phyloP scores from a whole-genome alignment of 495 filamentous ascomycete genomes.

The Delitschia confertaspora region DNA sequence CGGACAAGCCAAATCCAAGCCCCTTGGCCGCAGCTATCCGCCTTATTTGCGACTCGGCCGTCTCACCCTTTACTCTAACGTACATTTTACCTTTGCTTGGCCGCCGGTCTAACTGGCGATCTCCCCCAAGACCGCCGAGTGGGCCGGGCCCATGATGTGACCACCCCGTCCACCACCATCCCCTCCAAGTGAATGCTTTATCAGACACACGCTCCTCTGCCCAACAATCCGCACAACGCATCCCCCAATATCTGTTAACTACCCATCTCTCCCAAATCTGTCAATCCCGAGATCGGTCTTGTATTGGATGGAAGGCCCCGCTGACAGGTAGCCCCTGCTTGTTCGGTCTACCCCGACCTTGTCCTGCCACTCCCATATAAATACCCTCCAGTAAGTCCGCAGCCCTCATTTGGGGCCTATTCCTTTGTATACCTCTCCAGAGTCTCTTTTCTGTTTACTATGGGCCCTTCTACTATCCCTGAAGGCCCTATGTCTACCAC shows the following conservation, averaged over 20 bases:
- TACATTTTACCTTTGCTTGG: too few relatives aligned
- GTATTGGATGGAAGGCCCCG: too few relatives aligned
- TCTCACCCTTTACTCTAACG: too few relatives aligned
- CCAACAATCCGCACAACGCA: not conserved
- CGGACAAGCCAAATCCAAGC: too few relatives aligned
- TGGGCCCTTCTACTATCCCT: conserved; percentile 37
- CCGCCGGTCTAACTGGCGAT: too few relatives aligned
- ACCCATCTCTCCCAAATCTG: not conserved
- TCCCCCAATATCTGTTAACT: conserved; percentile 3
- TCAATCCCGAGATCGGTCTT: not conserved
- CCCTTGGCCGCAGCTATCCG: too few relatives aligned
- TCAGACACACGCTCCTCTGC: not conserved
- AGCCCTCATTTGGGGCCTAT: not conserved
- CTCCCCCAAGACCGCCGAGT: not conserved
- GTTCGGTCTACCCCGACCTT: too few relatives aligned
- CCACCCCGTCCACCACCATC: not conserved
- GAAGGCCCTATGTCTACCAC: conserved; percentile 33
- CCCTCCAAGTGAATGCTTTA: not conserved
- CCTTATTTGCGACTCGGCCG: too few relatives aligned
- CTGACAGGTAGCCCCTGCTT: too few relatives aligned
- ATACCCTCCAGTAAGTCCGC: not conserved
- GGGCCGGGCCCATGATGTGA: not conserved
- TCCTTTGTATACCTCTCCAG: not conserved
- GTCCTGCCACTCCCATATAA: not conserved
- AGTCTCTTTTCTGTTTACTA: not conserved